Conservation (phyloP, 768 basidiomycete species). For the Pilatotrama ljubarskyi region DNA sequence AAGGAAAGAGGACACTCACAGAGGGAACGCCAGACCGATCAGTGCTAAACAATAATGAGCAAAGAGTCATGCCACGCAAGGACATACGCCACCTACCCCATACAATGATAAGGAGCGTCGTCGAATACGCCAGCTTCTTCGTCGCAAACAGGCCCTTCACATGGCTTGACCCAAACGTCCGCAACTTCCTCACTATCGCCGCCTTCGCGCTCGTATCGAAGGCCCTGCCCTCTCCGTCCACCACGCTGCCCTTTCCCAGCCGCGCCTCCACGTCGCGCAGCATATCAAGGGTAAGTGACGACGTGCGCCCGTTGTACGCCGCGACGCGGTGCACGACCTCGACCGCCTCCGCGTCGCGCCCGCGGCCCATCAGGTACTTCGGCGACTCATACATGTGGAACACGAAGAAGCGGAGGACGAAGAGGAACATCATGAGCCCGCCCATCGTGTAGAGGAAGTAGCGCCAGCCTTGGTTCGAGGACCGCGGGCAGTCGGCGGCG, state of each 20-base stretch:
- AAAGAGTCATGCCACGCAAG: no score
- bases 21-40: conserved; percentile 72
- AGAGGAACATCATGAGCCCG: conserved; percentile 64
- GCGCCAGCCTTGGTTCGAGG: conserved; percentile 70
- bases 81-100: conserved; percentile 44
- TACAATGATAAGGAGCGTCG: conserved; percentile 47
- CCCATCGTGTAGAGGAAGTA: conserved; percentile 74
- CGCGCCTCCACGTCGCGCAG: conserved; percentile 31
- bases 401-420: conserved; percentile 60
- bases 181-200: conserved; percentile 41
- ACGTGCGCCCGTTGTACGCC: conserved; percentile 53
- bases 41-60: conserved; percentile 43
- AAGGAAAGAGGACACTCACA: conserved; percentile 39
- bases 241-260: conserved; percentile 1
- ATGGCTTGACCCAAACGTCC: conserved; percentile 40
- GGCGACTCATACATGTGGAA: conserved; percentile 72
- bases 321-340: conserved; percentile 64
- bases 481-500: conserved; percentile 41
- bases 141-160: conserved; percentile 53
- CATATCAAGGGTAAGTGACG: conserved; percentile 51
- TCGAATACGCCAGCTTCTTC: conserved; percentile 52
- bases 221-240: conserved; percentile 1
- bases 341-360: conserved; percentile 63
- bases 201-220: conserved; percentile 40
- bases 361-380: conserved; percentile 70